Evolutionary conservation across 208 protist species (phyloP), one percentile per base, ranked within the genome.

Genomic region (Trypanosoma boissoni): DNA sequence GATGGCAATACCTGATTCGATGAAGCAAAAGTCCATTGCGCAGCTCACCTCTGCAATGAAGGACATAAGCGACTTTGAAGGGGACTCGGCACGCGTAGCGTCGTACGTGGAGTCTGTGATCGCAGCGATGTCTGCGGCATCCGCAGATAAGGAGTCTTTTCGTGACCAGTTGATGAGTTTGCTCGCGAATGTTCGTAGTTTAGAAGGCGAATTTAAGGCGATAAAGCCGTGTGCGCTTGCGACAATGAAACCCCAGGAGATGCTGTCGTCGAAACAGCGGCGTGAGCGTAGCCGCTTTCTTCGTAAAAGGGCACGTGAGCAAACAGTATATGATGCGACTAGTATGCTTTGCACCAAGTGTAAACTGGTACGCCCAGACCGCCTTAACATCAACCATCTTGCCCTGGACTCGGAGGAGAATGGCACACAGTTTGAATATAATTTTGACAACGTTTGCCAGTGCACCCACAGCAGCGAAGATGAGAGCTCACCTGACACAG

Each of bases 351-450:
- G 89, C 64, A 60, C 49, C n/a, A 89, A 86, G 48, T 95, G 89
- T 43, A 81, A 86, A 18, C 72, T 88, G 23, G 81, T 91, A 27
- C 83, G 89, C n/a, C 74, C 69, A 1, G 82, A 91, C 58, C 75
- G 89, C 2, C 70, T 95, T 21, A 95, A 95, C 68, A 79, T 93
- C 44, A 95, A 95, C 43, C 75, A 91, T 37, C 48, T 95, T 12
- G 89, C 72, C 7, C 77, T 95, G 28, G 89, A 95, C 58, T 95
- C 89, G 5, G 85, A 91, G 60, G 81, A 91, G 57, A 90, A 80
- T 52, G 89, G 89, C 24, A 87, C 83, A 9, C 89, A 95, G 21
- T 95, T 92, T 57, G 89, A 95, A 48, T 95, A 93, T 69, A 90
- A 92, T 62, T 95, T 91, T 73, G 89, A 91, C 44, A 91, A 91